phyloP scores from a whole-genome alignment of 768 basidiomycete genomes.

The Boletus eberwhitei region DNA sequence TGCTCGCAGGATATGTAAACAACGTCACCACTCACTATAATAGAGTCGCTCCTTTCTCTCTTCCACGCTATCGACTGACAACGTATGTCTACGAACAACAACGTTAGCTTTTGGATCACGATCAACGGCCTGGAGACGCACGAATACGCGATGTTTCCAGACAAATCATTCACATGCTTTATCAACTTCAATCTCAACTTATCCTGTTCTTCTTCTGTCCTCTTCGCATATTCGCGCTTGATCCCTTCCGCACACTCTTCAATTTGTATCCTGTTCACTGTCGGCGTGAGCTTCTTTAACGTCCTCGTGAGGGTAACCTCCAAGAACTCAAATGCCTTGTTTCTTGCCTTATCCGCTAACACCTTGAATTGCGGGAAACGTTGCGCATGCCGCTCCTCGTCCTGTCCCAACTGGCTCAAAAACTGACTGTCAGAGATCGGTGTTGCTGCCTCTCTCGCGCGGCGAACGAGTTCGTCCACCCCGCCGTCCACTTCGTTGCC shows the following conservation, averaged over 20 bases:
- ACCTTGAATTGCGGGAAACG: neutral
- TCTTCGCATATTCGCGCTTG: neutral
- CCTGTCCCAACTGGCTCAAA: constrained; percentile 4
- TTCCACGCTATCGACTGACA: neutral
- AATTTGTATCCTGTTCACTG: constrained; percentile 11
- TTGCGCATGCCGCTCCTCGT: neutral
- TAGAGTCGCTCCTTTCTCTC: neutral
- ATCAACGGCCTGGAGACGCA: neutral
- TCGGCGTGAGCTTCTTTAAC: constrained; percentile 6
- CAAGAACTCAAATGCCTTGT: neutral
- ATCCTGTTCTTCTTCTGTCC: constrained; percentile 4
- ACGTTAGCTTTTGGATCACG: neutral
- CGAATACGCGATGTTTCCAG: constrained; percentile 1
- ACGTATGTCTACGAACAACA: constrained; percentile 8
- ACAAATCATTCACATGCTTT: constrained; percentile 14
- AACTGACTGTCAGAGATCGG: constrained; percentile 14
- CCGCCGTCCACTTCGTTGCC: neutral
- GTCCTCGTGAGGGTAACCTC: neutral
- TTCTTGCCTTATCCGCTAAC: neutral
- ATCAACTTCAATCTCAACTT: constrained; percentile 19
- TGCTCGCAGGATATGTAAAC: too few relatives aligned
- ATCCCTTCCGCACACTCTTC: neutral
- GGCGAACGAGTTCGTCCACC: constrained; percentile 4
- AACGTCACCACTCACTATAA: neutral
- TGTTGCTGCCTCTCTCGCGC: neutral